phyloP scores from a whole-genome alignment of 805 yeast species.

The Yarrowia sp. region DNA sequence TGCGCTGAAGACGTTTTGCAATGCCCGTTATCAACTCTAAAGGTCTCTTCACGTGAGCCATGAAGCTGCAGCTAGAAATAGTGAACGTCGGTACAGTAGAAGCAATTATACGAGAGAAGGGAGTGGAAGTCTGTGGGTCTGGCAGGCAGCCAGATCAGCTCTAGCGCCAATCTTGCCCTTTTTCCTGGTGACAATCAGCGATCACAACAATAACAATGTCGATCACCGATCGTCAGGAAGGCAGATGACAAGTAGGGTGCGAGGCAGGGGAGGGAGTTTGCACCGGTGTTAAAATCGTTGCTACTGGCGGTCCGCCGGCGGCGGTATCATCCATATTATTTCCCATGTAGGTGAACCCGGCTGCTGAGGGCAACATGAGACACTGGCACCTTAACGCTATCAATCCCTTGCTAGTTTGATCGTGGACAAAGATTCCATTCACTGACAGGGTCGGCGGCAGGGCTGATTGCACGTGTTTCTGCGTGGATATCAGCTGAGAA shows the following conservation, averaged over 20 bases:
- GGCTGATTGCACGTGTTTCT: constrained; percentile 1
- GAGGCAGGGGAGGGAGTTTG: not conserved
- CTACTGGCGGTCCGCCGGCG: too few species aligned
- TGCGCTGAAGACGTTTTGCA: too few species aligned
- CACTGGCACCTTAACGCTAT: not conserved
- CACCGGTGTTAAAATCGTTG: not conserved
- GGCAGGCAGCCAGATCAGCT: constrained; percentile 1
- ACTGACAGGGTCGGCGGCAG: not conserved
- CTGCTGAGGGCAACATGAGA: not conserved
- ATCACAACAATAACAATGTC: constrained; percentile 12
- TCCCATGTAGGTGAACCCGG: not conserved
- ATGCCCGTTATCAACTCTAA: too few species aligned
- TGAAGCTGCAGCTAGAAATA: too few species aligned
- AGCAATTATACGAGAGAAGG: not conserved
- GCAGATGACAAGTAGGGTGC: not conserved
- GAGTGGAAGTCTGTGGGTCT: not conserved
- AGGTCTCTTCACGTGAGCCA: too few species aligned
- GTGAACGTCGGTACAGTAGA: not conserved
- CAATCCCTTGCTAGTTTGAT: not conserved
- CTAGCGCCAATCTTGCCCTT: not conserved
- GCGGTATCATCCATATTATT: not conserved
- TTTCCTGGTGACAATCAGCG: not conserved
- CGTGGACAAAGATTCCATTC: too few species aligned
- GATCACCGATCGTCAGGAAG: not conserved
- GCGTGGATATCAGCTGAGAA: not conserved